Evolutionary conservation across 495 filamentous ascomycete species (phyloP), one percentile per base, ranked within the genome.

Genomic region (Penicillium bialowiezense): DNA sequence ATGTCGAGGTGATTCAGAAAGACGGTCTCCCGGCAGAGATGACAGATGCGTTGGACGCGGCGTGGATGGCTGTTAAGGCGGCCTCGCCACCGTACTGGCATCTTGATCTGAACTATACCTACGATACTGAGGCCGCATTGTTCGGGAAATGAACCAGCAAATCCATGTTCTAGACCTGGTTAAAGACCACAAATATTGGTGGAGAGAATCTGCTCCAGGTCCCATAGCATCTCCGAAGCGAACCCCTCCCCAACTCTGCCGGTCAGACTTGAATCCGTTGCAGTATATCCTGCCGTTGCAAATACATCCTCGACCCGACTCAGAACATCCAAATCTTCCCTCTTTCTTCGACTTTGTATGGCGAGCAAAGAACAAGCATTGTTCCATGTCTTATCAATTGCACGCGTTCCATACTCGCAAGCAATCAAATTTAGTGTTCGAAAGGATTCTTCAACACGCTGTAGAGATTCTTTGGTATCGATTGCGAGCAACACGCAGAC

Each of bases 1-100:
- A 82, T 56, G 45, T 85, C 44, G 64, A 63, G 36, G 72, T 77
- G 57, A 59, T 84, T 40, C 74, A 82, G 48, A 81, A 82, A 58
- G 78, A 72, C 1, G 72, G 76, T 10, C 61, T 86, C 59, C 78
- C 78, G 6, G 68, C 76, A 26, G 77, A 80, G 37, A 71, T 79
- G 31, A 63, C 81, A n/a, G 59, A 74, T 56, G 71, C 69, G 15
- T 48, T 83, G 41, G 77, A 82, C 56, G 70, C 74, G 57, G 78
- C 72, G 9, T 81, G 78, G 78, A 32, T 60, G 51, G 57, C 51
- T 6, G 62, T 66, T 12, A 74, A 71, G 41, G 26, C 23, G 23
- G 23, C 23, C 3, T 26, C 23, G 23, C 23, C 23, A 8, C 23
- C 23, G 4, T 44, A 41, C 38, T 44, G 38, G 40, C 40, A 43